A percentile compares a stretch with the other conserved stretches of the same genome.
These are phyloP conservation scores for Boehmeria nivea DNA, from an alignment of 306 rosid species.

Conservation along the genomic window DNA sequence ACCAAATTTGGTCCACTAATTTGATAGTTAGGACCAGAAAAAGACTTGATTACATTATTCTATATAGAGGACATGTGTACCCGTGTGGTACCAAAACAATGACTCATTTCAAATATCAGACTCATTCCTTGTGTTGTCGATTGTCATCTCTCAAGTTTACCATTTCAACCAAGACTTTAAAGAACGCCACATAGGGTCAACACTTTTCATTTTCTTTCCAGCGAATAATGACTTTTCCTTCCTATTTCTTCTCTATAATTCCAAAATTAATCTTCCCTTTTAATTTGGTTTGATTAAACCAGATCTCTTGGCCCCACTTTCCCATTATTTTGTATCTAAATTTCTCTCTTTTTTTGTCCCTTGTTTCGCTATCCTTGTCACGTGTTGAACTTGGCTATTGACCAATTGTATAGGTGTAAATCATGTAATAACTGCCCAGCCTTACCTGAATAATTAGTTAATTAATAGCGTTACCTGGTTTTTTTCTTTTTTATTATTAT, in stretches of 20 bases:
- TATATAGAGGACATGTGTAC: not conserved
- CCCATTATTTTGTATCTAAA: not conserved
- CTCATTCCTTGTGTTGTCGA: not conserved
- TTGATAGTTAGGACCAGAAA: not conserved
- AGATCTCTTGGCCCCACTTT: not conserved
- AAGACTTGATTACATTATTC: not conserved
- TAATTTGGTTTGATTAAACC: not conserved
- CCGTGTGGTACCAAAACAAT: not conserved
- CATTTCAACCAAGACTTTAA: not conserved
- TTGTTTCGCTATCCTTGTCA: not conserved
- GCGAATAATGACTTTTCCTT: too few relatives aligned
- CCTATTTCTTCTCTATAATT: too few relatives aligned
- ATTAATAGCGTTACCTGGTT: too few relatives aligned
- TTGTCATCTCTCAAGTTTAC: not conserved
- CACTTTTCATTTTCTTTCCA: not conserved
- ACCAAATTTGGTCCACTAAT: not conserved
- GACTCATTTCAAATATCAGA: not conserved
- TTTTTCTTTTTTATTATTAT: too few relatives aligned
- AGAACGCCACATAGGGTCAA: not conserved
- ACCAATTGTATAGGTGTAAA: not conserved
- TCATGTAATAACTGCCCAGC: too few relatives aligned
- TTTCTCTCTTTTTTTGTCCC: not conserved
- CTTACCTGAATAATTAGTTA: too few relatives aligned
- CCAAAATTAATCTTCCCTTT: not conserved
- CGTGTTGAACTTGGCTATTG: slow-evolving; percentile 6